A percentile compares a stretch with the other conserved stretches of the same genome.
Evolutionary conservation across 345 rosid genomes (phyloP).

Genomic region (Combretum micranthum): DNA sequence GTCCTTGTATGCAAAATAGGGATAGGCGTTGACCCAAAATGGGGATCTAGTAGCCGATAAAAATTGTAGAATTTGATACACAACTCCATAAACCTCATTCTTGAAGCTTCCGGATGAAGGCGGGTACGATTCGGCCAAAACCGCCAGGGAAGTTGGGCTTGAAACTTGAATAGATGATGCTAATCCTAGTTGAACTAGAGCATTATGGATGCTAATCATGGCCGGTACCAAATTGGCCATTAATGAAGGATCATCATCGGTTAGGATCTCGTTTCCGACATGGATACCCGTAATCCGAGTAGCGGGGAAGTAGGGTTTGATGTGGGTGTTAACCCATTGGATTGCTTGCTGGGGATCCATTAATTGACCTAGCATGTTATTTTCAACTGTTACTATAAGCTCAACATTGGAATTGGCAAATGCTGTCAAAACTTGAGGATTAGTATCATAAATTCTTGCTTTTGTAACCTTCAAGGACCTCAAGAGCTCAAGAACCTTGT

Average conservation of each 20-base stretch:
- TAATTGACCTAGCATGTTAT: slow-evolving; percentile 50
- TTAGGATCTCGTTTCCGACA: slow-evolving; percentile 71
- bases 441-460: slow-evolving; percentile 82
- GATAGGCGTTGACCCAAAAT: slow-evolving; percentile 95
- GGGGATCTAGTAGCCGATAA: slow-evolving; percentile 47
- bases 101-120: slow-evolving; percentile 86
- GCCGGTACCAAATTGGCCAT: slow-evolving; percentile 64
- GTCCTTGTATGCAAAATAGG: slow-evolving; percentile 90
- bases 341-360: slow-evolving; percentile 70
- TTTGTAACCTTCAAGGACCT: slow-evolving; percentile 54
- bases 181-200: slow-evolving; percentile 65
- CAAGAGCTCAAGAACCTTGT: slow-evolving; percentile 58
- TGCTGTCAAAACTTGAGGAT: slow-evolving; percentile 64
- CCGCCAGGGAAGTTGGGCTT: slow-evolving; percentile 64
- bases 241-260: slow-evolving; percentile 43
- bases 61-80: slow-evolving; percentile 59
- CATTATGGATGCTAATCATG: slow-evolving; percentile 60
- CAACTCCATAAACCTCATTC: slow-evolving; percentile 35
- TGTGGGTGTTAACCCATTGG: slow-evolving; percentile 62
- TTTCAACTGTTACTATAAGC: slow-evolving; percentile 72
- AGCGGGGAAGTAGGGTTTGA: slow-evolving; percentile 63
- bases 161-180: slow-evolving; percentile 66
- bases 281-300: slow-evolving; percentile 64
- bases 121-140: slow-evolving; percentile 71
- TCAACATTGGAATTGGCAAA: slow-evolving; percentile 70